A percentile compares a stretch with the other conserved stretches of the same genome.
Evolutionary conservation across 2,329 filamentous ascomycete genomes (phyloP).

Genomic region (Curvularia eragrostidis): DNA sequence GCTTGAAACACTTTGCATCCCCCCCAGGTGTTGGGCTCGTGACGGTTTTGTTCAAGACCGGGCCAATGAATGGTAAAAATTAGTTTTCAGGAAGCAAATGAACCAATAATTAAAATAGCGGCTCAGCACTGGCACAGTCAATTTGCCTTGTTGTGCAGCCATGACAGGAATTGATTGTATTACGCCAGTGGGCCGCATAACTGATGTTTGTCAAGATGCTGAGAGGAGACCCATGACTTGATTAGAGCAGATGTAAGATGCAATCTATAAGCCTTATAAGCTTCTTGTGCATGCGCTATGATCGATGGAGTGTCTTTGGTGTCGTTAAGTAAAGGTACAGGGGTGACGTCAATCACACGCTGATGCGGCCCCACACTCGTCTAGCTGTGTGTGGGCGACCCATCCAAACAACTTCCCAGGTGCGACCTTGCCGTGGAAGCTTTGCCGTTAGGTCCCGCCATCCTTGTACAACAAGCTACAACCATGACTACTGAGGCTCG

Average conservation of each 20-base stretch:
- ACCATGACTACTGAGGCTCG: constrained; percentile 21
- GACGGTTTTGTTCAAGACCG: neutral
- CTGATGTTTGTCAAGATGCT: neutral
- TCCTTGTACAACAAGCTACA: neutral
- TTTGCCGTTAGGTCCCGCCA: constrained; percentile 8
- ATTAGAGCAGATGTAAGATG: neutral
- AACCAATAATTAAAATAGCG: constrained; percentile 1
- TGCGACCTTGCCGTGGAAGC: constrained; percentile 3
- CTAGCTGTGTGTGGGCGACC: constrained; percentile 3
- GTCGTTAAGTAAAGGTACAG: constrained; percentile 4
- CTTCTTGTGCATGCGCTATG: neutral
- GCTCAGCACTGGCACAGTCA: constrained; percentile 9
- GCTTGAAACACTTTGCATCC: neutral
- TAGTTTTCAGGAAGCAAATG: neutral
- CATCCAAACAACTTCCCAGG: neutral
- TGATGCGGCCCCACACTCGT: constrained; percentile 1
- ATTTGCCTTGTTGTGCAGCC: neutral
- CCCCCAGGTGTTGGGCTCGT: neutral
- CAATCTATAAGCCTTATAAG: neutral
- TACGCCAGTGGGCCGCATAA: neutral
- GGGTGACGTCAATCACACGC: constrained; percentile 16
- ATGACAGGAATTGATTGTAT: neutral
- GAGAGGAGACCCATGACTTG: neutral
- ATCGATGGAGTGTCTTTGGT: neutral
- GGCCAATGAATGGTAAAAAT: constrained; percentile 1